Conservation (phyloP, 106 monocot species). For the Dioscorea dumetorum region DNA sequence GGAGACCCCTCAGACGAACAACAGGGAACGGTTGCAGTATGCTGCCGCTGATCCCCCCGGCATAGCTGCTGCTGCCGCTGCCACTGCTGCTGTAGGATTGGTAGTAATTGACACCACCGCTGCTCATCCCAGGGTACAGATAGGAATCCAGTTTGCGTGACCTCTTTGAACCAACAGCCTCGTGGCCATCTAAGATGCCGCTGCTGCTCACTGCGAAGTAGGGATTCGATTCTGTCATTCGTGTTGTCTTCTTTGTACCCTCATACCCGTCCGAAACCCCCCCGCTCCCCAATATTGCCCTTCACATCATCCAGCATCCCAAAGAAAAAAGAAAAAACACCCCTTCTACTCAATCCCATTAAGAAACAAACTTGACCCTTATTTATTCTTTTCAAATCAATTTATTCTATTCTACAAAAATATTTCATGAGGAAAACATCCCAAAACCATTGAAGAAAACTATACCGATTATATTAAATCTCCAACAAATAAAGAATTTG, state of each 20-base stretch:
- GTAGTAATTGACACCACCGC: conserved; percentile 17
- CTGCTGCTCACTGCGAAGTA: conserved; percentile 17
- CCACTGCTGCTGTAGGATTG: conserved; percentile 10
- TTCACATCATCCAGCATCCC: conserved; percentile 9
- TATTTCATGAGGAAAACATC: too few relatives aligned
- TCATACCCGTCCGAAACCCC: conserved; percentile 16
- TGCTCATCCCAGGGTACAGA: too few relatives aligned
- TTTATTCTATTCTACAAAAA: too few relatives aligned
- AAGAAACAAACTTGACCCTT: not conserved
- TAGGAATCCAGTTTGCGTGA: conserved; percentile 12
- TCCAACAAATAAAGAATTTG: too few relatives aligned
- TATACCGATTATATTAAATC: too few relatives aligned
- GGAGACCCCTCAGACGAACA: conserved; percentile 36
- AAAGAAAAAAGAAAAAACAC: conserved; percentile 1
- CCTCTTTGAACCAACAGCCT: conserved; percentile 30
- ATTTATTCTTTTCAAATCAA: not conserved
- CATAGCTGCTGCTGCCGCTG: conserved; percentile 2
- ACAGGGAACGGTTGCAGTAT: conserved; percentile 23
- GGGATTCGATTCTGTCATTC: conserved; percentile 22
- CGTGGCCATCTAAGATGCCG: not conserved
- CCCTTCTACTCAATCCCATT: conserved; percentile 4
- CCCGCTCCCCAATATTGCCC: conserved; percentile 20
- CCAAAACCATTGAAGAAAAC: too few relatives aligned
- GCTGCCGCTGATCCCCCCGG: conserved; percentile 10
- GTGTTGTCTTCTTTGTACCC: conserved; percentile 17